Base-by-base conservation (phyloP, 805 yeast genomes). In the Wickerhamiella spandovensis region DNA sequence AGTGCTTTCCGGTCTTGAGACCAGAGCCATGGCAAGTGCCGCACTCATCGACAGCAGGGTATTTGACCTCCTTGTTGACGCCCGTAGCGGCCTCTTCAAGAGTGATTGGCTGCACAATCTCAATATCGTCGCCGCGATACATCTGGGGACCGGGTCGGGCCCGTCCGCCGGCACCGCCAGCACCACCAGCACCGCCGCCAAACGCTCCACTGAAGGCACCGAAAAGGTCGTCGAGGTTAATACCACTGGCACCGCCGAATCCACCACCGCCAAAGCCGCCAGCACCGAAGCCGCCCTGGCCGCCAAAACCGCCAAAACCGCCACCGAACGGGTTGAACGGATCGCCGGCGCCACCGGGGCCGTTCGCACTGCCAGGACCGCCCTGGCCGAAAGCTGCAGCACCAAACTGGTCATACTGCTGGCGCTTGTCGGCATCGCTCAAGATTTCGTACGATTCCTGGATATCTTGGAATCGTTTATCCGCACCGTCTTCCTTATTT, bases 371-470 rank as follows among this genome's bases (percentile, higher is more conserved):
- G 3, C 75, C 77, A 3, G 32, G 32, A 13, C 68, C 72, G 43
- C 66, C 72, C 4, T 73, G 77, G 45, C 71, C 75, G 62, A 87
- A 87, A 0, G 92, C 95, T 10, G 88, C 75, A 0, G 95, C 73
- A 1, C 98, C 98, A 67, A 76, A 89, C 61, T 84, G 94, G 63
- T 92, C 98, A 60, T 79, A 92, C 63, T 92, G 95, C 49, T 81
- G 77, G 60, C 87, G 78, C 73, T 90, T 90, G 20, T 77, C 77
- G 49, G 86, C 84, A 64, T 88, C 94, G 44, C 87, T 80, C 61
- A 92, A 72, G 37, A 92, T 78, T 67, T 92, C 99, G 63, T 94
- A 92, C 1, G 97, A 94, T 56, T 84, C 92, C 63, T 90, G 97
- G 56, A 92, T 77, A 60, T 84, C 86, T 62, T 92, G 97, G 70